Conservation (phyloP, 306 rosid genomes). For the Gleditsia sinensis region DNA sequence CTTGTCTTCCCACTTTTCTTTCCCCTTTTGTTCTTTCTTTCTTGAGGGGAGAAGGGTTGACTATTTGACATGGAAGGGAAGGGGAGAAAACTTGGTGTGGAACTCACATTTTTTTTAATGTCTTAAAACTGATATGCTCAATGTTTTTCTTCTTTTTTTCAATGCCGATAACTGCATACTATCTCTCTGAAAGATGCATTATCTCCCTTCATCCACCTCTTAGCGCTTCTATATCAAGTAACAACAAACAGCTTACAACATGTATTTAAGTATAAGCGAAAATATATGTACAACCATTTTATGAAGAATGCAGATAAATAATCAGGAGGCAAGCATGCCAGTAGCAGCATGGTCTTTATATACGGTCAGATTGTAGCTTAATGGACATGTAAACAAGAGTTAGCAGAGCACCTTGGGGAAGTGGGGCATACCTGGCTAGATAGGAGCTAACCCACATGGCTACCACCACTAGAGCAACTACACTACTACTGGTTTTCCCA, state of each 20-base stretch:
- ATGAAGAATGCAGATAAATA: conserved; percentile 16
- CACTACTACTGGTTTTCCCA: conserved; percentile 89
- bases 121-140: background rate
- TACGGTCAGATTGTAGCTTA: conserved; percentile 66
- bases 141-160: background rate
- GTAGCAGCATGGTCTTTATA: conserved; percentile 21
- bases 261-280: background rate
- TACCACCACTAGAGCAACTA: conserved; percentile 70
- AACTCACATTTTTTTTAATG: background rate
- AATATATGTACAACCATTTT: conserved; percentile 37
- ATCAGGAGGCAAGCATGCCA: background rate
- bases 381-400: conserved; percentile 93
- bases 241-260: conserved; percentile 15
- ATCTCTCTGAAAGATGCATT: background rate
- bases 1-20: conserved; percentile 16
- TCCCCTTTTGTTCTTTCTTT: background rate
- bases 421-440: conserved; percentile 71
- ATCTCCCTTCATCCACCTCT: background rate
- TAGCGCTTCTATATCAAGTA: background rate
- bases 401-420: conserved; percentile 73
- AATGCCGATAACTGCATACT: background rate
- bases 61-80: conserved; percentile 4
- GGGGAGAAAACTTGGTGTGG: background rate
- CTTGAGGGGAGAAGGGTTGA: background rate
- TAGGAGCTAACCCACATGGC: conserved; percentile 87